These are phyloP conservation scores for Berkeleyomyces basicola DNA, from an alignment of 2,329 filamentous ascomycete species.

Conservation along the genomic window DNA sequence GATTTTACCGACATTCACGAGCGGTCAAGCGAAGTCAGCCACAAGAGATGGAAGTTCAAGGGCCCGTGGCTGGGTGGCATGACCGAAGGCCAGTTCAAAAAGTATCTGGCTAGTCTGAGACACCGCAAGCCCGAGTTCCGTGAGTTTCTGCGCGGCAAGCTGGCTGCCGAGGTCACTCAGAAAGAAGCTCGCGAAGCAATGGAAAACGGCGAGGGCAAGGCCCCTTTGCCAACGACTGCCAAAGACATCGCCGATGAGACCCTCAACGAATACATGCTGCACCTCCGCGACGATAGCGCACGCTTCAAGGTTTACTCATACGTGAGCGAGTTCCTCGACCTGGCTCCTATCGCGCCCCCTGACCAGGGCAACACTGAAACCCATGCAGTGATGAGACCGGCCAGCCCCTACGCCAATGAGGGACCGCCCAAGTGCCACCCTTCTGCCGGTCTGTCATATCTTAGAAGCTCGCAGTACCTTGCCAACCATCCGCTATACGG, in stretches of 20 bases:
- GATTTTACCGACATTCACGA: constrained; percentile 33
- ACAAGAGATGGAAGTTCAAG: constrained; percentile 47
- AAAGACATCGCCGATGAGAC: constrained; percentile 32
- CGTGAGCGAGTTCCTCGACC: constrained; percentile 45
- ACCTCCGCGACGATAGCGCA: constrained; percentile 30
- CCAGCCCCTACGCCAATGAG: constrained; percentile 31
- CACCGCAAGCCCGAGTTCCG: constrained; percentile 38
- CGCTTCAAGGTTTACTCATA: constrained; percentile 33
- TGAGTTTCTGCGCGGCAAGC: constrained; percentile 31
- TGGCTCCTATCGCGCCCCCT: constrained; percentile 32
- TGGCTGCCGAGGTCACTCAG: constrained; percentile 30
- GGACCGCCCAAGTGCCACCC: constrained; percentile 46
- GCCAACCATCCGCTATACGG: constrained; percentile 47
- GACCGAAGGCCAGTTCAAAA: constrained; percentile 41
- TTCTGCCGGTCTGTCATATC: constrained; percentile 45
- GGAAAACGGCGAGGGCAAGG: constrained; percentile 23
- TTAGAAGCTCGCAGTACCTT: constrained; percentile 36
- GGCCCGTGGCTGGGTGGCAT: constrained; percentile 51
- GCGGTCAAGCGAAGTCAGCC: constrained; percentile 22
- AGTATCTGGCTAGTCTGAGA: constrained; percentile 37
- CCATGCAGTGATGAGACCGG: constrained; percentile 10
- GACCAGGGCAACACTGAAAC: constrained; percentile 17
- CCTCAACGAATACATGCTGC: constrained; percentile 34
- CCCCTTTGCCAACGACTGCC: constrained; percentile 19
- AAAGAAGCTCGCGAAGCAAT: constrained; percentile 23